These are phyloP conservation scores for Phytophthora macrochlamydospora DNA, from an alignment of 352 stramenopile species.

Conservation along the genomic window DNA sequence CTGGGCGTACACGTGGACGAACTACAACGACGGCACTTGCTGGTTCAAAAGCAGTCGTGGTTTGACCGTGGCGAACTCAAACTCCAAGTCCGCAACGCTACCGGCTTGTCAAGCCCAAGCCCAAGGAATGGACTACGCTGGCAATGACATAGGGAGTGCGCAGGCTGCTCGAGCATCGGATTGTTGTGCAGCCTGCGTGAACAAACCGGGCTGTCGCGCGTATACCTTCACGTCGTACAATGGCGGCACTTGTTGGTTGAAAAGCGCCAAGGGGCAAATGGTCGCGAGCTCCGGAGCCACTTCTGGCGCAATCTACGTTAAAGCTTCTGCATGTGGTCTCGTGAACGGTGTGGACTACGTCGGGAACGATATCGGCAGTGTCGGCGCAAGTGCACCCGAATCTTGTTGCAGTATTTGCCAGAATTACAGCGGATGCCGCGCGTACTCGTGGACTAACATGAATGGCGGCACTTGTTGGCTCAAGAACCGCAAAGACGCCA, in stretches of 20 bases:
- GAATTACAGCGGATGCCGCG: conserved; percentile 28
- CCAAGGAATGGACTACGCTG: conserved; percentile 22
- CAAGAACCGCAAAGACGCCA: conserved; percentile 34
- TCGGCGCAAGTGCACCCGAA: conserved; percentile 1
- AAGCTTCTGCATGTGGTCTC: conserved; percentile 23
- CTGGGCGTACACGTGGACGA: conserved; percentile 54
- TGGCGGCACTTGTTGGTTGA: conserved; percentile 37
- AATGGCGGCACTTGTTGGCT: conserved; percentile 61
- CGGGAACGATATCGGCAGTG: conserved; percentile 38
- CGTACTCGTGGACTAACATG: conserved; percentile 56
- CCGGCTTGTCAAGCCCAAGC: conserved; percentile 6
- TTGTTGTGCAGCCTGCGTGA: conserved; percentile 24
- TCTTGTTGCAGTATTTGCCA: conserved; percentile 32
- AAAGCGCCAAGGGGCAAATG: conserved; percentile 31
- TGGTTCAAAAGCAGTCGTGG: conserved; percentile 32
- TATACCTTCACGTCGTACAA: conserved; percentile 36
- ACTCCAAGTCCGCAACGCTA: conserved; percentile 20
- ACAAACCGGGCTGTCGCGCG: conserved; percentile 29
- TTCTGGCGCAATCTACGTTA: conserved; percentile 16
- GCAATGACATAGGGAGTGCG: conserved; percentile 20
- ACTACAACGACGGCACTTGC: conserved; percentile 47
- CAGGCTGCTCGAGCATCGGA: conserved; percentile 12
- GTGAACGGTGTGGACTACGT: conserved; percentile 31
- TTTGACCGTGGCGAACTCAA: conserved; percentile 17
- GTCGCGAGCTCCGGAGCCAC: conserved; percentile 16